A percentile compares a stretch with the other conserved stretches of the same genome.
Conservation (phyloP, 1,284 basidiomycete species). For the Irpex rosettiformis region DNA sequence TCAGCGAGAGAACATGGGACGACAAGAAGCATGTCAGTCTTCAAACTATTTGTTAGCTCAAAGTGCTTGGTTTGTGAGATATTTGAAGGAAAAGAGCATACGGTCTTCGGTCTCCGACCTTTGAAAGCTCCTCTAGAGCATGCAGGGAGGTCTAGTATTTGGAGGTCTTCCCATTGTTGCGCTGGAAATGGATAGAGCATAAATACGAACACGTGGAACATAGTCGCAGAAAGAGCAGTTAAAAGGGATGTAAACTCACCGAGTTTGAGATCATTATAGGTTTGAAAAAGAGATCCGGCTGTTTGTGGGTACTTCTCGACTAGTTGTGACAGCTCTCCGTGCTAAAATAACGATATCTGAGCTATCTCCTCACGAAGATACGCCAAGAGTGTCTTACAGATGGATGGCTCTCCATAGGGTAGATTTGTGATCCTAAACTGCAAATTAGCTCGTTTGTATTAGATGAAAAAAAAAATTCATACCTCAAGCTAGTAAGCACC, state of each 20-base stretch:
- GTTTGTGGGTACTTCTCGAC: constrained; percentile 28
- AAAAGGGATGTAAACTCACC: constrained; percentile 17
- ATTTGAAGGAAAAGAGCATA: constrained; percentile 28
- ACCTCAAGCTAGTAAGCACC: too few relatives aligned
- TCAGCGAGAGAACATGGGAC: constrained; percentile 70
- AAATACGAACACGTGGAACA: background rate
- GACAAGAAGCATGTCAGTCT: constrained; percentile 45
- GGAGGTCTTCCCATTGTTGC: constrained; percentile 66
- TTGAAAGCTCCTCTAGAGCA: constrained; percentile 57
- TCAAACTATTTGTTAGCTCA: background rate
- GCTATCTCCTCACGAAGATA: too few relatives aligned
- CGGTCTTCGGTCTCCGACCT: constrained; percentile 54
- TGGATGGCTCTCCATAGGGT: constrained; percentile 21
- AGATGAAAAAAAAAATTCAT: too few relatives aligned
- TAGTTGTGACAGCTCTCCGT: constrained; percentile 19
- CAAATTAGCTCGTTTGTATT: too few relatives aligned
- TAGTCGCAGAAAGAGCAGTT: background rate
- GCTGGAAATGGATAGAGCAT: constrained; percentile 37
- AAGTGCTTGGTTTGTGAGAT: background rate
- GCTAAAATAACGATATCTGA: constrained; percentile 18
- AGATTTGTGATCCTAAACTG: background rate
- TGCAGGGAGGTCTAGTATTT: constrained; percentile 54
- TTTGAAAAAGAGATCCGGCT: constrained; percentile 32
- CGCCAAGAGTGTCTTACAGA: too few relatives aligned
- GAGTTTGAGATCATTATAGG: constrained; percentile 34